Base-by-base conservation (phyloP, 1,139 yeast genomes). In the Lodderomyces oxycetoniae region DNA sequence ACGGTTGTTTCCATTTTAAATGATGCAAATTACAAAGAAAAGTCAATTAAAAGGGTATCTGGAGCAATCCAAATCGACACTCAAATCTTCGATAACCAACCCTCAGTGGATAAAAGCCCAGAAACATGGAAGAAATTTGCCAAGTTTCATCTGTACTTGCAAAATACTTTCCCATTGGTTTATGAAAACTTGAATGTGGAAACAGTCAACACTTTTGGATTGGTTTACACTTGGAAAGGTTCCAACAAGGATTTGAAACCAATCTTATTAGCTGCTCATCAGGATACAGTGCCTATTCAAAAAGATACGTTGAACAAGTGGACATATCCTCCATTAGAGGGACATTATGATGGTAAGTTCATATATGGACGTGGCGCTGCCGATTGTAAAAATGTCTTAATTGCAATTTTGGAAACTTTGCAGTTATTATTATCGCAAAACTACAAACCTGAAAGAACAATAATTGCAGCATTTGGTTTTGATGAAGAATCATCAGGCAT, bases 281-380 rank as follows among this genome's bases (percentile, higher is more conserved):
- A 79, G 52, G 95, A 85, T 51, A 85, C 81, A 4, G 95, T 86
- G 10, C 95, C 95, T 0, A 83, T 84, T n/a, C 79, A 77, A 47
- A 53, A 59, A 19, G 77, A 65, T 15, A 73, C 86, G 10, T 52
- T 70, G 28, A 63, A 54, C 25, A 63, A 69, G 32, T 85, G 95
- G 95, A 67, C 63, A 3, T 69, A 76, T 47, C 79, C 80, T 8
- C 94, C 95, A 17, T 83, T 76, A 42, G 67, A 69, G 6, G 95
- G 84, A 3, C 67, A 71, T 48, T 83, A 63, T 48, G 94, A 83
- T 47, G 84, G 84, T 3, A 39, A 47, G 11, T 54, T 30, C 30
- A 47, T 67, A 11, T 65, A 52, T 37, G 74, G 74, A 4, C 55
- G 73, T 40, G 73, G 73, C 17, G 50, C 69, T 4, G 43, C 58